These are phyloP conservation scores for Forsythia suspensa DNA, from an alignment of 257 asterid genomes.

Conservation along the genomic window DNA sequence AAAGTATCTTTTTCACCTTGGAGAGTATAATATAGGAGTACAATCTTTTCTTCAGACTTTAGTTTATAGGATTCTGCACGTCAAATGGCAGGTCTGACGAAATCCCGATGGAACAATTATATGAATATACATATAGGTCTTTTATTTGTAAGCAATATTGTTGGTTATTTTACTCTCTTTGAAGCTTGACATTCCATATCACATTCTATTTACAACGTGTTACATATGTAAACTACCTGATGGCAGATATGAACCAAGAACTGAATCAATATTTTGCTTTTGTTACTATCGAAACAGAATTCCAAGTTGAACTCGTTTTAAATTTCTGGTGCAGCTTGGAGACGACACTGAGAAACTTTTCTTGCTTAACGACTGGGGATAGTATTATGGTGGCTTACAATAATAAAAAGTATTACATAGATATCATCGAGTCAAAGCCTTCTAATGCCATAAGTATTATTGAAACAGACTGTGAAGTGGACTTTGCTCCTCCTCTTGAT, in stretches of 20 bases:
- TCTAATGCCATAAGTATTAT: conserved; percentile 85
- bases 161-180: too few relatives aligned
- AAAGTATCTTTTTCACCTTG: too few relatives aligned
- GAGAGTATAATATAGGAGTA: too few relatives aligned
- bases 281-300: not conserved
- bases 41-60: too few relatives aligned
- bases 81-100: too few relatives aligned
- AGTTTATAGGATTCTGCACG: too few relatives aligned
- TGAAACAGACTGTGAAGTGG: conserved; percentile 99
- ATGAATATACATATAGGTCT: too few relatives aligned
- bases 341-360: conserved; percentile 92
- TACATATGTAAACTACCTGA: too few relatives aligned
- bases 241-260: not conserved
- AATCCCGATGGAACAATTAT: too few relatives aligned
- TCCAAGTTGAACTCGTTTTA: conserved; percentile 5
- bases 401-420: conserved; percentile 87
- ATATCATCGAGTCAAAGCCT: conserved; percentile 92
- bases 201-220: not conserved
- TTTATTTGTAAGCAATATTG: too few relatives aligned
- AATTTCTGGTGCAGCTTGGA: conserved; percentile 67
- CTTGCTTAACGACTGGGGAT: conserved; percentile 93
- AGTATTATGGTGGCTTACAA: conserved; percentile 99
- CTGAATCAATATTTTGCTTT: not conserved
- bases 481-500: conserved; percentile 98
- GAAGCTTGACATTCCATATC: too few relatives aligned